A percentile compares a stretch with the other conserved stretches of the same genome.
Evolutionary conservation across 306 rosid genomes (phyloP).

Genomic region (Rosa multiflora): DNA sequence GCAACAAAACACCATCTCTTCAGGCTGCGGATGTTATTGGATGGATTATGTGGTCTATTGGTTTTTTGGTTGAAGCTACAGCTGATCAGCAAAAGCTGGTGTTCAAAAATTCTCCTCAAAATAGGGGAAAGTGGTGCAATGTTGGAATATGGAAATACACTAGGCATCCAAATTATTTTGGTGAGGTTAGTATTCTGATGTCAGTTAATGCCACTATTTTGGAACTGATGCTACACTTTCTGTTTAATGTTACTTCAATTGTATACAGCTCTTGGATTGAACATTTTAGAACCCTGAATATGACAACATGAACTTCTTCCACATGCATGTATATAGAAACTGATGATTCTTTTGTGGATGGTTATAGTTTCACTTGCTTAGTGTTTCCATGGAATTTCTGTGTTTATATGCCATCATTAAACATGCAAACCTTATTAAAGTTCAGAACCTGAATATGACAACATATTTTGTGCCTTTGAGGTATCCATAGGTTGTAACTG

Average conservation of each 20-base stretch:
- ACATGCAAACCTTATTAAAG: not conserved
- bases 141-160: constrained; percentile 81
- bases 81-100: constrained; percentile 87
- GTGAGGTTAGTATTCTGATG: constrained; percentile 68
- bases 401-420: not conserved
- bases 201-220: constrained; percentile 9
- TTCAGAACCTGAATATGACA: not conserved
- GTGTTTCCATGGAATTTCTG: not conserved
- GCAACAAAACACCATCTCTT: constrained; percentile 57
- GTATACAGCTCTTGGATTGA: not conserved
- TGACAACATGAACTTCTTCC: not conserved
- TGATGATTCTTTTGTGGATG: not conserved
- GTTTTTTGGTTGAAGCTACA: constrained; percentile 65
- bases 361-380: not conserved
- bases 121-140: constrained; percentile 88
- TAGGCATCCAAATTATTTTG: constrained; percentile 99
- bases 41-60: constrained; percentile 81
- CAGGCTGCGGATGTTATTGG: constrained; percentile 69
- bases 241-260: not conserved
- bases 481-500: not conserved
- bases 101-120: constrained; percentile 59
- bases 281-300: not conserved
- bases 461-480: not conserved
- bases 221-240: constrained; percentile 19
- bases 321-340: not conserved